Percentiles rank a stretch among this genome's conserved stretches.
These are phyloP conservation scores for Monosporascus ibericus DNA, from an alignment of 2,329 filamentous ascomycete species.

Conservation along the genomic window DNA sequence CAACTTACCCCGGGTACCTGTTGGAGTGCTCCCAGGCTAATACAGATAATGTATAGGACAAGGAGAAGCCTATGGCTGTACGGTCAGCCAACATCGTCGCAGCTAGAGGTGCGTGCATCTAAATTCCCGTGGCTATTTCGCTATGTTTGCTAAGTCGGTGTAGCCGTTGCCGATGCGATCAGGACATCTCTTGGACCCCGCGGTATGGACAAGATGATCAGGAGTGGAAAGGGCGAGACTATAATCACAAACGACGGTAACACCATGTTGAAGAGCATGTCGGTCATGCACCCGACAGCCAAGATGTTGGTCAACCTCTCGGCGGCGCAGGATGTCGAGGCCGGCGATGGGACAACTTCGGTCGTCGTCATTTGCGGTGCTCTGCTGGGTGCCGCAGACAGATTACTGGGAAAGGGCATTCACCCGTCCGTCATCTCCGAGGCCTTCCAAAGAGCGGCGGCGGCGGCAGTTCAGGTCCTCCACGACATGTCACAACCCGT, in stretches of 20 bases:
- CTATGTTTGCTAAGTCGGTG: conserved; percentile 32
- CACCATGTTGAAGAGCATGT: conserved; percentile 99
- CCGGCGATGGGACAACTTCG: conserved; percentile 95
- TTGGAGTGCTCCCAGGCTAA: conserved; percentile 10
- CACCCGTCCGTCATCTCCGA: conserved; percentile 98
- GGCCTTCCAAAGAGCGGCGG: conserved; percentile 90
- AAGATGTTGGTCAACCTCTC: conserved; percentile 99
- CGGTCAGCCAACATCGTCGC: conserved; percentile 95
- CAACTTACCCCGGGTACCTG: conserved; percentile 7
- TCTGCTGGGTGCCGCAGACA: conserved; percentile 87
- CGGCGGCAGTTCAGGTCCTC: conserved; percentile 80
- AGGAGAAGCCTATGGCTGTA: conserved; percentile 98
- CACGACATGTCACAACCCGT: conserved; percentile 96
- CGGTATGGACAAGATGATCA: conserved; percentile 99
- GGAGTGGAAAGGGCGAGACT: conserved; percentile 91
- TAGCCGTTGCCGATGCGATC: conserved; percentile 91
- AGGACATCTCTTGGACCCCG: conserved; percentile 92
- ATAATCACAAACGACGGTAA: conserved; percentile 99
- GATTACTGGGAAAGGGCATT: conserved; percentile 84
- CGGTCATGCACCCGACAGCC: conserved; percentile 97
- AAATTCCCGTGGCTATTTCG: conserved; percentile 14
- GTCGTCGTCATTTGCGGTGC: conserved; percentile 97
- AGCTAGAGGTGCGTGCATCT: conserved; percentile 67
- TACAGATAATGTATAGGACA: conserved; percentile 47
- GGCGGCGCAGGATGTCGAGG: conserved; percentile 95